These are phyloP conservation scores for Theileria sp. DNA, from an alignment of 169 alveolate genomes.

Conservation along the genomic window DNA sequence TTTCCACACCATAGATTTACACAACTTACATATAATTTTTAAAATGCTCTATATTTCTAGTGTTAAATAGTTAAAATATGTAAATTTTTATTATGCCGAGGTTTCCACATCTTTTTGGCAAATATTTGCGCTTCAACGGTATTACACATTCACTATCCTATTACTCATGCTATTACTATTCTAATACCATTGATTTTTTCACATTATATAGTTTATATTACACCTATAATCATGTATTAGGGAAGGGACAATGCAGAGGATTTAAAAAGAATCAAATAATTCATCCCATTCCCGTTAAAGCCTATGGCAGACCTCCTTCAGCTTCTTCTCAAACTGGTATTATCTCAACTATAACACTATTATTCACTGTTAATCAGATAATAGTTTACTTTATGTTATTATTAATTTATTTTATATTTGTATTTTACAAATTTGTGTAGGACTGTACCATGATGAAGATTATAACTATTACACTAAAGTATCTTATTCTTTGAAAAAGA, in stretches of 20 bases:
- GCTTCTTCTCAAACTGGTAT: slow-evolving; percentile 85
- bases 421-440: slow-evolving; percentile 12
- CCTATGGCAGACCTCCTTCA: slow-evolving; percentile 85
- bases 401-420: too few relatives aligned
- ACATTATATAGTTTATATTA: too few relatives aligned
- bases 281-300: slow-evolving; percentile 86
- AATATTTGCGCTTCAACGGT: slow-evolving; percentile 77
- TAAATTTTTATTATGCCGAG: slow-evolving; percentile 62
- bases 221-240: neutral
- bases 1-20: neutral
- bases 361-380: neutral
- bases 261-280: slow-evolving; percentile 80
- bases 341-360: neutral
- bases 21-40: neutral
- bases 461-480: slow-evolving; percentile 80
- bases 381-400: too few relatives aligned
- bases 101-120: slow-evolving; percentile 73
- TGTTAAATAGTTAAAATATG: neutral
- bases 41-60: neutral
- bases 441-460: slow-evolving; percentile 85
- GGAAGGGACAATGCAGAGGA: slow-evolving; percentile 66
- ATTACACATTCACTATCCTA: neutral
- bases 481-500: slow-evolving; percentile 75
- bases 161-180: too few relatives aligned
- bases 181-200: too few relatives aligned